Evolutionary conservation across 2,329 filamentous ascomycete genomes (phyloP).

Genomic region (Neurospora crassa): DNA sequence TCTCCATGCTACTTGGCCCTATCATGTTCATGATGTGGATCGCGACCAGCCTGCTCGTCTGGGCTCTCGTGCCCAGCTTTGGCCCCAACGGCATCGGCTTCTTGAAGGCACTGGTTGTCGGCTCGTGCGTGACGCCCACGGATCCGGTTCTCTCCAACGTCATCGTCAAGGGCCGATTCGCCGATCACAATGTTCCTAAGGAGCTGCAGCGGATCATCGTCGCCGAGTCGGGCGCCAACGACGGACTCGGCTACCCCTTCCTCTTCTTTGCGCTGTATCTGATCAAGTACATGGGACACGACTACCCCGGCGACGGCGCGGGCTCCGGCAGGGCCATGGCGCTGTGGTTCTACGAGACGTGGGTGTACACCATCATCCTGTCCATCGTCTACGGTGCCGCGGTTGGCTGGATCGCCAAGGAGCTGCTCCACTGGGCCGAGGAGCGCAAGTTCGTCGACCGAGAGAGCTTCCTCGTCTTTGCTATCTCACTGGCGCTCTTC

Average conservation of each 20-base stretch:
- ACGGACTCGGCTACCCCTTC: slow-evolving; percentile 83
- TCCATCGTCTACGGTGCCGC: slow-evolving; percentile 67
- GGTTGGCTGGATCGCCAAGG: slow-evolving; percentile 74
- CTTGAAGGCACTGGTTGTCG: slow-evolving; percentile 70
- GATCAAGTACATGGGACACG: slow-evolving; percentile 62
- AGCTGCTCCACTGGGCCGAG: slow-evolving; percentile 76
- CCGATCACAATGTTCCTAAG: slow-evolving; percentile 79
- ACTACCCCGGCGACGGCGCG: slow-evolving; percentile 43
- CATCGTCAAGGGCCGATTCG: slow-evolving; percentile 89
- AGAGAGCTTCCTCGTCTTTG: slow-evolving; percentile 81
- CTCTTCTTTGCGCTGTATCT: slow-evolving; percentile 77
- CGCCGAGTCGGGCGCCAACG: slow-evolving; percentile 79
- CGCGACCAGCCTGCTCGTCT: slow-evolving; percentile 67
- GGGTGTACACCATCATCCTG: slow-evolving; percentile 72
- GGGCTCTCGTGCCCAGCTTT: slow-evolving; percentile 57
- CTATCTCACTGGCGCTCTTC: slow-evolving; percentile 76
- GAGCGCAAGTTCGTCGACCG: slow-evolving; percentile 72
- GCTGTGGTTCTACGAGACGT: slow-evolving; percentile 77
- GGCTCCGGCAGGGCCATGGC: slow-evolving; percentile 60
- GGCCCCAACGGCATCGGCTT: slow-evolving; percentile 41
- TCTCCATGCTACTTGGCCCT: slow-evolving; percentile 68
- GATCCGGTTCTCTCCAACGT: slow-evolving; percentile 82
- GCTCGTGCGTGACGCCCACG: slow-evolving; percentile 83
- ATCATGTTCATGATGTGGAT: slow-evolving; percentile 87
- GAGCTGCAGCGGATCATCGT: slow-evolving; percentile 72